A percentile compares a stretch with the other conserved stretches of the same genome.
Evolutionary conservation across 2,329 filamentous ascomycete species (phyloP).

Genomic region (Trichoderma sp.): DNA sequence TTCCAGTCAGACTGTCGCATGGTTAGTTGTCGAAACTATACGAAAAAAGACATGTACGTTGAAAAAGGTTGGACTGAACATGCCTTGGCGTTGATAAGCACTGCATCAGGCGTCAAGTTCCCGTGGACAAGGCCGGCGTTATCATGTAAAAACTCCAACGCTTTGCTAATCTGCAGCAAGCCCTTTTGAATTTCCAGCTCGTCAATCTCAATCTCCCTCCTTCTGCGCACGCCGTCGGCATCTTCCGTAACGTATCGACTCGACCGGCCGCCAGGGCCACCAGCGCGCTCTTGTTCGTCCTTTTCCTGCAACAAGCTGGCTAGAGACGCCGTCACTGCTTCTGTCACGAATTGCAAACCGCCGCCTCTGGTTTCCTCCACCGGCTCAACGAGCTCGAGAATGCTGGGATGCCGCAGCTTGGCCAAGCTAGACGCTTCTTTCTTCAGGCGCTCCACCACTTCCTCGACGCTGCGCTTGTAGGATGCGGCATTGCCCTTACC

Average conservation of each 20-base stretch:
- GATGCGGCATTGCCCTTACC: slow-evolving; percentile 56
- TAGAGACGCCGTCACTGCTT: slow-evolving; percentile 86
- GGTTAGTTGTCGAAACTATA: slow-evolving; percentile 34
- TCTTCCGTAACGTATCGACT: slow-evolving; percentile 83
- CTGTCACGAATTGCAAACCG: slow-evolving; percentile 93
- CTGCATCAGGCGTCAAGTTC: slow-evolving; percentile 89
- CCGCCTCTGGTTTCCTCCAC: slow-evolving; percentile 92
- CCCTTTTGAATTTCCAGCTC: slow-evolving; percentile 98
- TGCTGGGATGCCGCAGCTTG: slow-evolving; percentile 83
- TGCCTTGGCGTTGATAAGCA: slow-evolving; percentile 92
- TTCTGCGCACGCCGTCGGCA: slow-evolving; percentile 68
- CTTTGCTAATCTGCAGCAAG: slow-evolving; percentile 87
- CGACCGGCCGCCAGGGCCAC: slow-evolving; percentile 67
- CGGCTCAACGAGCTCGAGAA: slow-evolving; percentile 90
- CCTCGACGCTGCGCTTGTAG: slow-evolving; percentile 80
- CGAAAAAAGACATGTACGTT: neutral
- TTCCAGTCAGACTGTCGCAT: slow-evolving; percentile 85
- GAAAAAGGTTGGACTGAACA: slow-evolving; percentile 32
- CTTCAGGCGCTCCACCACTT: slow-evolving; percentile 86
- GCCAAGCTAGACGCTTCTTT: slow-evolving; percentile 90
- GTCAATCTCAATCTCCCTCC: slow-evolving; percentile 88
- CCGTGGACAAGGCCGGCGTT: slow-evolving; percentile 92
- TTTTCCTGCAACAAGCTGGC: slow-evolving; percentile 81
- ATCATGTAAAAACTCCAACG: slow-evolving; percentile 92
- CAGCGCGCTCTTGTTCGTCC: slow-evolving; percentile 76